Evolutionary conservation across 2,329 filamentous ascomycete species (phyloP).

Genomic region (Sclerotinia subarctica): DNA sequence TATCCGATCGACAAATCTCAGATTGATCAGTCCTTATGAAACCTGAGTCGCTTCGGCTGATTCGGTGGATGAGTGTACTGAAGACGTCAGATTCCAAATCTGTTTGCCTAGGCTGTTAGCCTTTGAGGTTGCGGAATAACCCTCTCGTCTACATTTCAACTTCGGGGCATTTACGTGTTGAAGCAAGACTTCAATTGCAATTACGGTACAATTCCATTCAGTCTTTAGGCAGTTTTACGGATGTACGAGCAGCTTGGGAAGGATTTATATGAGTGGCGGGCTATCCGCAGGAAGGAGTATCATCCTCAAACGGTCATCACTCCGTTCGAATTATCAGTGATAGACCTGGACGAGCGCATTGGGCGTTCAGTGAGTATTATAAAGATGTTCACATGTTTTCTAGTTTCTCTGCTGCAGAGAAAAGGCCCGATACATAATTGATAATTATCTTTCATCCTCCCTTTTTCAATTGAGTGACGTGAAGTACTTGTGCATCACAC

Average conservation of each 20-base stretch:
- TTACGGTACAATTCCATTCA: background rate
- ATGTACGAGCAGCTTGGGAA: background rate
- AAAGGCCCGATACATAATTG: slow-evolving; percentile 1
- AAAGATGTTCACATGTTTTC: background rate
- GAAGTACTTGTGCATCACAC: background rate
- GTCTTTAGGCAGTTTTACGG: background rate
- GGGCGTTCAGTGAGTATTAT: background rate
- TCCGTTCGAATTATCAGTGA: background rate
- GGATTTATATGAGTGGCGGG: background rate
- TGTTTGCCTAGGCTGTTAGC: slow-evolving; percentile 87
- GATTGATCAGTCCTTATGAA: slow-evolving; percentile 63
- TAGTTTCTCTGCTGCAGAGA: background rate
- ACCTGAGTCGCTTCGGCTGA: slow-evolving; percentile 71
- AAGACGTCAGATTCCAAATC: slow-evolving; percentile 84
- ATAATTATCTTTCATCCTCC: background rate
- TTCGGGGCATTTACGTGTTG: background rate
- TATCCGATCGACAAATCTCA: slow-evolving; percentile 96
- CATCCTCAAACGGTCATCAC: background rate
- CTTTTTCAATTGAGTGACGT: background rate
- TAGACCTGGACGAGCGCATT: background rate
- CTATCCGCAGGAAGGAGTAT: background rate
- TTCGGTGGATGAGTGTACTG: slow-evolving; percentile 56
- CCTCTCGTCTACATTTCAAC: slow-evolving; percentile 37
- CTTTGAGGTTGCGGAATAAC: slow-evolving; percentile 75
- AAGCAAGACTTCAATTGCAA: background rate